phyloP scores from a whole-genome alignment of 2,329 filamentous ascomycete species.

The Ilyonectria robusta region DNA sequence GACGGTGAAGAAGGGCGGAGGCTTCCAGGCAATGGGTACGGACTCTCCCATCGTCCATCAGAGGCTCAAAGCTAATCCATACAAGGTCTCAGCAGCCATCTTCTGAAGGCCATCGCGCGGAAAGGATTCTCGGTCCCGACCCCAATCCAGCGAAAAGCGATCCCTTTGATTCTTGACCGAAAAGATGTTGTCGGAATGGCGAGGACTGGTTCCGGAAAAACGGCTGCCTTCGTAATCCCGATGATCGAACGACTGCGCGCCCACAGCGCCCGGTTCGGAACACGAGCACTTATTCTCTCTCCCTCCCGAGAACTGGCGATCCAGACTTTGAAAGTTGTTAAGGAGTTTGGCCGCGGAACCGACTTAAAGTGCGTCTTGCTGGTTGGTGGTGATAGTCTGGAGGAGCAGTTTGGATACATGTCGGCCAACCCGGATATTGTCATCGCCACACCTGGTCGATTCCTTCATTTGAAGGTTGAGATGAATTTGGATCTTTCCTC shows the following conservation, averaged over 20 bases:
- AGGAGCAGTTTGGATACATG: constrained; percentile 96
- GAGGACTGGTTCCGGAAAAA: constrained; percentile 98
- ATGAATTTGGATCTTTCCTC: constrained; percentile 94
- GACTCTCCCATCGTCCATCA: constrained; percentile 3
- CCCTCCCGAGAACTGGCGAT: constrained; percentile 94
- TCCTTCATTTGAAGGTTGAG: constrained; percentile 96
- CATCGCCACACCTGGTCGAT: constrained; percentile 96
- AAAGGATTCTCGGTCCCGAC: constrained; percentile 98
- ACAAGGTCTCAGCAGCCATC: constrained; percentile 80
- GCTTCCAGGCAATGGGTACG: constrained; percentile 93
- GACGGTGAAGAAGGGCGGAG: constrained; percentile 93
- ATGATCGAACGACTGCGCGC: constrained; percentile 95
- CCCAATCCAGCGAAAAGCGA: constrained; percentile 96
- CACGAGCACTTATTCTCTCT: constrained; percentile 88
- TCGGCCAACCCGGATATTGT: constrained; percentile 96
- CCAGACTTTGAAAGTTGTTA: constrained; percentile 96
- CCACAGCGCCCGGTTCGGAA: constrained; percentile 89
- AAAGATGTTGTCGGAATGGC: constrained; percentile 99
- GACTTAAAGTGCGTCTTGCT: constrained; percentile 92
- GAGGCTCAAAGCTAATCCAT: constrained; percentile 31
- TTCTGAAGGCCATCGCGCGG: constrained; percentile 90
- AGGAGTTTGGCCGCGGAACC: constrained; percentile 91
- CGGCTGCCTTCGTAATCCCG: constrained; percentile 96
- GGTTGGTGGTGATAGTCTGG: constrained; percentile 94
- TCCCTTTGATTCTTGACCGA: constrained; percentile 89